These are phyloP conservation scores for Orbilia javanica DNA, from an alignment of 2,329 filamentous ascomycete genomes.

Conservation along the genomic window DNA sequence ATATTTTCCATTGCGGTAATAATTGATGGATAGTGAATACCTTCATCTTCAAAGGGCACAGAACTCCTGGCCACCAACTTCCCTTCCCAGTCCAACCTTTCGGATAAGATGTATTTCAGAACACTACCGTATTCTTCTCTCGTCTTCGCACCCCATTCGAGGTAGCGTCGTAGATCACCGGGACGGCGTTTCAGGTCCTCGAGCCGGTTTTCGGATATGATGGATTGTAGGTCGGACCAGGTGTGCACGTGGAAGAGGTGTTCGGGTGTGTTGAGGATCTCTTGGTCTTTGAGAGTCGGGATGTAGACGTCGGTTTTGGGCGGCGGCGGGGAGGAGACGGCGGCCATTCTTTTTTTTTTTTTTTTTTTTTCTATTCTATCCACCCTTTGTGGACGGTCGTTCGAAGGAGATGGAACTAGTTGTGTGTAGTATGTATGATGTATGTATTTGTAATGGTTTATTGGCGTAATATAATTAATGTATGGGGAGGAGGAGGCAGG, in stretches of 20 bases:
- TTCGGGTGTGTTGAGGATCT: slow-evolving; percentile 68
- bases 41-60: slow-evolving; percentile 66
- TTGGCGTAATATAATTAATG: too few relatives aligned
- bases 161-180: slow-evolving; percentile 81
- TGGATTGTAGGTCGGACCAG: slow-evolving; percentile 77
- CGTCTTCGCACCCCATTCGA: slow-evolving; percentile 76
- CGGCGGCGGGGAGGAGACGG: slow-evolving; percentile 14
- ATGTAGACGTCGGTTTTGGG: slow-evolving; percentile 60
- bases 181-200: slow-evolving; percentile 82
- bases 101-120: slow-evolving; percentile 78
- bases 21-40: slow-evolving; percentile 62
- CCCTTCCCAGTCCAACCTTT: slow-evolving; percentile 77
- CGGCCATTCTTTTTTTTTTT: neutral
- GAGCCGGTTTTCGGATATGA: slow-evolving; percentile 72
- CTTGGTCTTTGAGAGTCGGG: slow-evolving; percentile 60
- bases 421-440: too few relatives aligned
- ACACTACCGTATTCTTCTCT: slow-evolving; percentile 79
- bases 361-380: too few relatives aligned
- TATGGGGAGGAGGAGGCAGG: neutral
- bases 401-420: too few relatives aligned
- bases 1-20: neutral
- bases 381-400: too few relatives aligned
- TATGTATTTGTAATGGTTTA: too few relatives aligned
- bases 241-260: slow-evolving; percentile 72
- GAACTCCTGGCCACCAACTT: slow-evolving; percentile 65